Percentiles rank a stretch among this genome's conserved stretches.
Evolutionary conservation across 306 rosid species (phyloP).

Genomic region (Cucurbita argyrosperma): DNA sequence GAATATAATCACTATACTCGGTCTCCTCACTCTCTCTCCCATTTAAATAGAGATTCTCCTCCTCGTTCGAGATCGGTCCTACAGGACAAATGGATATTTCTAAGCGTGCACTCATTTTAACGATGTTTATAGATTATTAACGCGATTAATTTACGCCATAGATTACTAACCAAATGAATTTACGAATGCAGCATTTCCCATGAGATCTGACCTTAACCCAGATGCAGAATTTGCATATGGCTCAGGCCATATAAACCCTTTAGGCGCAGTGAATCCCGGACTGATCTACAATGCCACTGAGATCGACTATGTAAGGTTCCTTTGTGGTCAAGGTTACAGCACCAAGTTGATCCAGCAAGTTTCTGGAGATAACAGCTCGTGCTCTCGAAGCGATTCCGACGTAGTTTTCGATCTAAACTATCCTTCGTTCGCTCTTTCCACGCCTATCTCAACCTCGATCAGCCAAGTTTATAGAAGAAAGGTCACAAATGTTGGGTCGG

Average conservation of each 20-base stretch:
- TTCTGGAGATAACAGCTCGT: neutral
- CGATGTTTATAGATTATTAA: too few relatives aligned
- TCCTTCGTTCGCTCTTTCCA: conserved; percentile 27
- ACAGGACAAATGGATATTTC: too few relatives aligned
- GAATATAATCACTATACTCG: too few relatives aligned
- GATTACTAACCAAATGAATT: neutral
- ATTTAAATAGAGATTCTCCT: too few relatives aligned
- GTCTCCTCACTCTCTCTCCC: too few relatives aligned
- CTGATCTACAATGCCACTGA: conserved; percentile 10
- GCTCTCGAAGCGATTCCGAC: neutral
- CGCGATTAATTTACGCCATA: too few relatives aligned
- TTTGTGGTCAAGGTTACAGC: conserved; percentile 22
- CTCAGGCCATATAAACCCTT: conserved; percentile 16
- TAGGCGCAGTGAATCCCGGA: conserved; percentile 16
- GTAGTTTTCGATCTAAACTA: conserved; percentile 27
- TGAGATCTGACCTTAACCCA: neutral
- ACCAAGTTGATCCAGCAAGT: conserved; percentile 3
- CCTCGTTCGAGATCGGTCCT: too few relatives aligned
- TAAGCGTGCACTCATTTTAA: too few relatives aligned
- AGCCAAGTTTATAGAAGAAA: conserved; percentile 14
- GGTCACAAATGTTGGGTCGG: conserved; percentile 32
- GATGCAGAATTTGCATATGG: conserved; percentile 17
- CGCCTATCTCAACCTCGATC: neutral
- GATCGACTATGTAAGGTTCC: conserved; percentile 6
- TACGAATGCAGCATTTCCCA: neutral